These are phyloP conservation scores for Calocybe cyanea DNA, from an alignment of 768 basidiomycete genomes.

Conservation along the genomic window DNA sequence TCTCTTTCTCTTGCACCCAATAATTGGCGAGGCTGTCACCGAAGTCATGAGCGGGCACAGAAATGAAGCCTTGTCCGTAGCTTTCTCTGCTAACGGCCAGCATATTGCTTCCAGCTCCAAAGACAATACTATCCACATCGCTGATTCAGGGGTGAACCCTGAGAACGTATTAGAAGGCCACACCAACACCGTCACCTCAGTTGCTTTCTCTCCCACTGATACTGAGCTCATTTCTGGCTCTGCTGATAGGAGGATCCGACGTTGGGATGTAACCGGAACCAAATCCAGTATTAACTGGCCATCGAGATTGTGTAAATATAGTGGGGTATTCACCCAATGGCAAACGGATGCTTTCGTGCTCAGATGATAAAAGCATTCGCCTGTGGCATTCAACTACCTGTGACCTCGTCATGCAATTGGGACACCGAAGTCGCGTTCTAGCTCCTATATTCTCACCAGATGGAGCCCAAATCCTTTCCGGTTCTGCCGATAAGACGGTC, in stretches of 20 bases:
- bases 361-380: not conserved
- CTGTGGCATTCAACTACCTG: not conserved
- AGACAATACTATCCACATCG: too few relatives aligned
- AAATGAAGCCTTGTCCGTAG: too few relatives aligned
- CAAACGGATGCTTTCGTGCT: not conserved
- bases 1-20: not conserved
- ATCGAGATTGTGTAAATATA: conserved; percentile 7
- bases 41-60: too few relatives aligned
- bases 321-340: not conserved
- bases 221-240: not conserved
- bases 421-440: not conserved
- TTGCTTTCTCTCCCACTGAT: not conserved
- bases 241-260: not conserved
- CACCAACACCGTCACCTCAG: not conserved
- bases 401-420: not conserved
- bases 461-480: conserved; percentile 14
- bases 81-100: too few relatives aligned
- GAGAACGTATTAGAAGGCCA: too few relatives aligned
- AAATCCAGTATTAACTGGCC: not conserved
- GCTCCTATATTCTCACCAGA: conserved; percentile 15
- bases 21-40: not conserved
- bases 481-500: conserved; percentile 8
- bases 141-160: too few relatives aligned
- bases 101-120: too few relatives aligned
- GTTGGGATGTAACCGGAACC: not conserved